phyloP scores from a whole-genome alignment of 441 rosid genomes.

The Pelargonium australe region DNA sequence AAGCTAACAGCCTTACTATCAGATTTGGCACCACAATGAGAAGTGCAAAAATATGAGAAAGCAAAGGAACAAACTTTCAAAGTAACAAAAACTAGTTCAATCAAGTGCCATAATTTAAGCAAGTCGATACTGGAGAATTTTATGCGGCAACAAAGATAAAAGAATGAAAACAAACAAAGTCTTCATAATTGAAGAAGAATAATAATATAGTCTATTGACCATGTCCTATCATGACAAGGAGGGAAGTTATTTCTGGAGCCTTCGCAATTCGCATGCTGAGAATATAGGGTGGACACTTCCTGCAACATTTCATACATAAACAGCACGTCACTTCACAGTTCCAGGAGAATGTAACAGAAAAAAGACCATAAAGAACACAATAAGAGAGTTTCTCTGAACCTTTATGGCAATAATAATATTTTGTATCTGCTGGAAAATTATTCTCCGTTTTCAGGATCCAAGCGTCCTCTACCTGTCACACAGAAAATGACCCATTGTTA shows the following conservation, averaged over 20 bases:
- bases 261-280: background rate
- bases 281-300: background rate
- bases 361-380: background rate
- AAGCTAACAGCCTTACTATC: background rate
- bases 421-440: background rate
- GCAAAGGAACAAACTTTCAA: background rate
- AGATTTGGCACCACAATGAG: background rate
- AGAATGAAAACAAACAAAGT: background rate
- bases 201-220: background rate
- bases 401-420: background rate
- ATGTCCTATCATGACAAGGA: background rate
- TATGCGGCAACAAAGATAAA: background rate
- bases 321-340: slow-evolving; percentile 1
- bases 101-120: background rate
- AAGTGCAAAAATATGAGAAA: background rate
- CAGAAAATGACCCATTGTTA: background rate
- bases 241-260: background rate
- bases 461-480: slow-evolving; percentile 17
- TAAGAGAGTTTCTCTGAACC: background rate
- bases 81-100: background rate
- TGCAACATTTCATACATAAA: background rate
- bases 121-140: too few relatives aligned
- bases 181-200: background rate
- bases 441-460: slow-evolving; percentile 6
- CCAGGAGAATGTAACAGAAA: background rate